phyloP scores from a whole-genome alignment of 1,139 yeast species.

The Groenewaldozyma auringiensis region DNA sequence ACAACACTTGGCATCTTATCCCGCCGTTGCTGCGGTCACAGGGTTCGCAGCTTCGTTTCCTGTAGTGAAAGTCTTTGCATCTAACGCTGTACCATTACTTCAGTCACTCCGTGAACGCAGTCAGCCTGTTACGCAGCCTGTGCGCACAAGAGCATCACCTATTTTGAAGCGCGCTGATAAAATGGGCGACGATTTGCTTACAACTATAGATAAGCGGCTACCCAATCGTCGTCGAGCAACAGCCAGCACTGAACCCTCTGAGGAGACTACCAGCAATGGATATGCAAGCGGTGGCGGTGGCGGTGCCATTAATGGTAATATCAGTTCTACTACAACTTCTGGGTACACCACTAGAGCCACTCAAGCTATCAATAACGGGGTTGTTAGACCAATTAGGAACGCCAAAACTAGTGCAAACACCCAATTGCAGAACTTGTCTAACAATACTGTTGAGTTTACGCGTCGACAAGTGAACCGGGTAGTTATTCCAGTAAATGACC shows the following conservation, averaged over 20 bases:
- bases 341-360: conserved; percentile 24
- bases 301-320: conserved; percentile 25
- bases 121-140: conserved; percentile 28
- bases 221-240: conserved; percentile 24
- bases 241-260: conserved; percentile 26
- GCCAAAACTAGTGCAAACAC: conserved; percentile 27
- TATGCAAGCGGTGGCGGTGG: conserved; percentile 23
- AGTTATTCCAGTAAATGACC: conserved; percentile 51
- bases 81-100: conserved; percentile 51
- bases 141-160: conserved; percentile 28
- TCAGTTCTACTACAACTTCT: conserved; percentile 22
- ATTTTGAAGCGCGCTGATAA: conserved; percentile 28
- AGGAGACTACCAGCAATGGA: conserved; percentile 19
- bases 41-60: conserved; percentile 57
- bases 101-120: conserved; percentile 34
- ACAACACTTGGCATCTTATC: conserved; percentile 42
- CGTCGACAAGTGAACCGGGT: conserved; percentile 57
- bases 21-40: conserved; percentile 53
- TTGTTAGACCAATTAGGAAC: conserved; percentile 28
- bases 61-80: conserved; percentile 47
- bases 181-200: conserved; percentile 31
- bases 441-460: conserved; percentile 51
- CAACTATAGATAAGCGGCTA: conserved; percentile 29
- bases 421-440: conserved; percentile 35
- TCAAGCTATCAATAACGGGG: conserved; percentile 20